Base-by-base conservation (phyloP, 2,329 filamentous ascomycete genomes). In the Dendrostoma leiphaemia region DNA sequence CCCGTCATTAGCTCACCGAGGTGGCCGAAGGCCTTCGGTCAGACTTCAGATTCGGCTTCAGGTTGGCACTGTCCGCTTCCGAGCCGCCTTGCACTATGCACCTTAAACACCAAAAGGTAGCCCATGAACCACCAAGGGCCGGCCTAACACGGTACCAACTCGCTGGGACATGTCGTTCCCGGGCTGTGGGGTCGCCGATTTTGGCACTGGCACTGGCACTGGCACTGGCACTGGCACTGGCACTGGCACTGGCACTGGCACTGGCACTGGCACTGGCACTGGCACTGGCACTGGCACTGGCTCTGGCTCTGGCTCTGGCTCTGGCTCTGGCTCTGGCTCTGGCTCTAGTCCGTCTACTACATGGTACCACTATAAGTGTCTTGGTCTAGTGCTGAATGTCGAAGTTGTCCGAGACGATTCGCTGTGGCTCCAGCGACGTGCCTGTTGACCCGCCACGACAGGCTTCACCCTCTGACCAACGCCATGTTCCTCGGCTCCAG, bases 21-120 rank as follows among this genome's bases (percentile, higher is more conserved):
- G 28, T 35, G 38, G 29, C 51, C 54, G 51, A 54, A 19, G 32
- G 46, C 47, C 51, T 57, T 54, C 46, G 54, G 50, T 38, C 54
- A 48, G 32, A n/a, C 26, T 51, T 37, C 24, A 44, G 19, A 38
- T 31, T 15, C 10, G 45, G 28, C 31, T 41, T n/a, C n/a, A n/a
- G n/a, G n/a, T 31, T 48, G 43, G 53, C 45, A 19, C 8, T 21
- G 31, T 29, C 41, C 51, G 46, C 52, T 48, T 46, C 47, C 54
- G 51, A 57, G 29, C 54, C 50, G 50, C 44, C 38, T 15, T 26
- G 6, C 15, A 15, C 13, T 41, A n/a, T n/a, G n/a, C n/a, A n/a
- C n/a, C n/a, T n/a, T n/a, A n/a, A n/a, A n/a, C n/a, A n/a, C n/a
- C n/a, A n/a, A n/a, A n/a, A n/a, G n/a, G n/a, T n/a, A n/a, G n/a